Evolutionary conservation across 2,329 filamentous ascomycete genomes (phyloP), one percentile per base, ranked within the genome.

Genomic region (Sporothrix humicola): DNA sequence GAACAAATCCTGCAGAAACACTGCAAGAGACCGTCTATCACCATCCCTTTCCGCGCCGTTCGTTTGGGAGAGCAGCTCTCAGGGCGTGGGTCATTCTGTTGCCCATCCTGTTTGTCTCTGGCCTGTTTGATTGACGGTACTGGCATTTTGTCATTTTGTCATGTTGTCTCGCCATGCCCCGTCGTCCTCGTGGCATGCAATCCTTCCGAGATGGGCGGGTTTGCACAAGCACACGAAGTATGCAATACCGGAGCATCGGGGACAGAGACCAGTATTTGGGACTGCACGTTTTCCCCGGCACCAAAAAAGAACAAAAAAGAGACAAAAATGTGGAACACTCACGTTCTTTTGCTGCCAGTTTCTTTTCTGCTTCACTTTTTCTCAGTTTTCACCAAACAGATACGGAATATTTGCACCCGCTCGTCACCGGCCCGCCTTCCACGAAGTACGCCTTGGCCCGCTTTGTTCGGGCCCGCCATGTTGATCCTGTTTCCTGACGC

Each of bases 1-100:
- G 46, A 52, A 37, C 46, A 31, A 52, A 26, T 9, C 20, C 15
- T 48, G 63, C 44, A 66, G 46, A 68, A 63, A 68, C 31, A 68
- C 46, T 37, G 44, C 15, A 50, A 48, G 59, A 23, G n/a, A 52
- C 65, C 48, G 65, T 46, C 65, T 46, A 68, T 52, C 65, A n/a
- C 54, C 26, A 54, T 42, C 66, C 66, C 66, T 56, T 69, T 69
- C 65, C 26, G 66, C 48, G 48, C 46, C 17, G 66, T 69, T 54
- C 48, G 23, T 37, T 23, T 54, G 26, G 46, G 12, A 68, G 15
- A 52, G 23, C 26, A 20, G 65, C 13, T 15, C 44, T 46, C 13
- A 63, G 17, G 65, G 44, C 65, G 46, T 37, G 46, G 61, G 20
- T 26, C 42, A 7, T 31, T 42, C n/a, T 46, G 3, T 20, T n/a